Evolutionary conservation across 257 asterid genomes (phyloP), one percentile per base, ranked within the genome.

Genomic region (Linderniella brevidens): DNA sequence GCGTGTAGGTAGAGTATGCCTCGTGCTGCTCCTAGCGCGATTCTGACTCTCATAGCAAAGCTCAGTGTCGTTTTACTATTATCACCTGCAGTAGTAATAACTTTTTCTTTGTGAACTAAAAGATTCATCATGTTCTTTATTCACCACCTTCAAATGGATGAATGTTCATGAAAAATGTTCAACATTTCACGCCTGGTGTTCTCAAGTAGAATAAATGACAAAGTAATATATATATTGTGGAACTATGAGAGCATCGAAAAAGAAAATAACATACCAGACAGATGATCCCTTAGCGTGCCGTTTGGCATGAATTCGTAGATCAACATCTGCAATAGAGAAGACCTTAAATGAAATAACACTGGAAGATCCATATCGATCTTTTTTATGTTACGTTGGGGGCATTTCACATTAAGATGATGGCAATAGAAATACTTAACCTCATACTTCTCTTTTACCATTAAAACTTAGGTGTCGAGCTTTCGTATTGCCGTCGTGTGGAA

Each of bases 1-100:
- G 86, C 68, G 37, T 90, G 99, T 56, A 90, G 83, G 78, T 90
- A 90, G 43, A 90, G 93, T 42, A 90, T 75, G 68, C 94, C 99
- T 69, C 71, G 77, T 12, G 96, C 83, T 10, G 99, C 78, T 47
- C 78, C 92, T 59, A 82, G 17, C 6, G 94, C 96, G 20, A 86
- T 42, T 59, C 67, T 77, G 63, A 85, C 58, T 63, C 99, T 76
- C 79, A 61, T 71, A 5, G 86, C 77, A 62, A 90, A 85, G 16
- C 44, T 59, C 58, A 70, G 57, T 7, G 86, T 73, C 65, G 56
- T 62, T 69, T 79, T 82, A 35, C 59, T 55, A 67, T 71, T 85
- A 20, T 83, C 96, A 84, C 86, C 52, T 49, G 53, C 35, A 46
- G 45, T 36, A 9, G 14, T 17, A 46, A 10, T 1, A 1, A 39